These are phyloP conservation scores for Viola pubescens DNA, from an alignment of 441 rosid species.

Conservation along the genomic window DNA sequence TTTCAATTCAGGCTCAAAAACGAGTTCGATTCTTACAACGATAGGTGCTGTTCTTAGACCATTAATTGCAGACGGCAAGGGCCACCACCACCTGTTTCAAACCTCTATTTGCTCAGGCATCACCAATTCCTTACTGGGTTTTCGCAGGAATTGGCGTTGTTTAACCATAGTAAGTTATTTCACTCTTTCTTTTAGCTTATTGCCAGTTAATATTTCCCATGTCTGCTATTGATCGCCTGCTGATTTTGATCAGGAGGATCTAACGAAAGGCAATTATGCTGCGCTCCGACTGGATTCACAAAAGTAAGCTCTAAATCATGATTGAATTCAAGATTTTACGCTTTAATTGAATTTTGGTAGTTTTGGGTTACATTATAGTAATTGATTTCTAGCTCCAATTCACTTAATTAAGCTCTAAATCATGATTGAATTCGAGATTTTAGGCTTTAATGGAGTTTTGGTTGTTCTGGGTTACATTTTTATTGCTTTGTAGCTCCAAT, in stretches of 20 bases:
- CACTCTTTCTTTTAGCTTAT: background rate
- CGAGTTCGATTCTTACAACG: constrained; percentile 8
- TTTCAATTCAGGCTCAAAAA: constrained; percentile 12
- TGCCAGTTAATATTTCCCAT: background rate
- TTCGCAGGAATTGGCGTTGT: constrained; percentile 4
- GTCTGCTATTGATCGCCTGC: background rate
- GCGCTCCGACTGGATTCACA: background rate
- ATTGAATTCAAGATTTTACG: background rate
- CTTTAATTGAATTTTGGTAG: background rate
- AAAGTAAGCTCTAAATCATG: constrained; percentile 12
- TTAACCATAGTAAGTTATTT: constrained; percentile 7
- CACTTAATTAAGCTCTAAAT: constrained; percentile 11
- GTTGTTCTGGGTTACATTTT: background rate
- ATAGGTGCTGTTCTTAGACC: constrained; percentile 3
- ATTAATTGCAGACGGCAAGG: background rate
- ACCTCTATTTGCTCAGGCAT: constrained; percentile 3
- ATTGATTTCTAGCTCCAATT: background rate
- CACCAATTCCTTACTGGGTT: constrained; percentile 4
- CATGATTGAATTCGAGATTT: background rate
- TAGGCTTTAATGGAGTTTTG: background rate
- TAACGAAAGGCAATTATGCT: constrained; percentile 1
- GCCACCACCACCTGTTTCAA: background rate
- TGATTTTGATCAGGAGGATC: background rate
- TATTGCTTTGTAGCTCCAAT: background rate
- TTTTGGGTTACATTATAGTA: background rate